Base-by-base conservation (phyloP, 768 basidiomycete species). In the Naganishia friedmannii region DNA sequence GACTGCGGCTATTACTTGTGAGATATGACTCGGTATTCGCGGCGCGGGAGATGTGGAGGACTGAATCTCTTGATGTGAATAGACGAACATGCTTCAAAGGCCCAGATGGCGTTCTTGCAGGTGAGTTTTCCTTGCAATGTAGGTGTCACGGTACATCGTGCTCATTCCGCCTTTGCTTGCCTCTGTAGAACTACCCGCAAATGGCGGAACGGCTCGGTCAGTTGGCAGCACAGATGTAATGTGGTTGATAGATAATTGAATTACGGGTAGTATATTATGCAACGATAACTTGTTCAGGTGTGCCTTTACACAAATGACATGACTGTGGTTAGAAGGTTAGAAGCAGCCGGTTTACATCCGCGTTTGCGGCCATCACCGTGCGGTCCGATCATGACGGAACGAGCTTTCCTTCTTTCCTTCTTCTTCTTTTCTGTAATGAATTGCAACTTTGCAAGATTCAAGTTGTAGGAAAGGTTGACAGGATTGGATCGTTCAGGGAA, bases 91-190 rank as follows among this genome's bases (percentile, higher is more conserved):
- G 93, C 93, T 13, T 89, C 91, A 53, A 84, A 84, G 68, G 86
- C 92, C 8, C 94, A 96, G 80, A 82, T 90, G 67, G 86, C 91
- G 74, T 96, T 96, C 82, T 84, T 89, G 78, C 84, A 87, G 78
- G 75, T 73, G 51, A 68, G 74, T 66, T 21, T 23, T 26, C 9
- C 29, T 12, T 8, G 9, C 34, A 15, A 42, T 42, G 42, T 8
- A 42, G 15, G 42, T 42, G 9, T 15, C 42, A 5, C 42, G 42
- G 42, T 42, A 42, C 42, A 42, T 10, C 42, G 15, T 42, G 42
- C 42, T 42, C 9, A 42, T 42, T 42, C 9, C 42, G 42, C 17
- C 13, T 42, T 28, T 37, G 5, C 23, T 19, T 31, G 26, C 21
- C 3, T 31, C 29, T 29, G 13, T 53, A 73, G 72, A 88, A 87